Base-by-base conservation (phyloP, 768 basidiomycete genomes). In the Psilocybe subaeruginosa region DNA sequence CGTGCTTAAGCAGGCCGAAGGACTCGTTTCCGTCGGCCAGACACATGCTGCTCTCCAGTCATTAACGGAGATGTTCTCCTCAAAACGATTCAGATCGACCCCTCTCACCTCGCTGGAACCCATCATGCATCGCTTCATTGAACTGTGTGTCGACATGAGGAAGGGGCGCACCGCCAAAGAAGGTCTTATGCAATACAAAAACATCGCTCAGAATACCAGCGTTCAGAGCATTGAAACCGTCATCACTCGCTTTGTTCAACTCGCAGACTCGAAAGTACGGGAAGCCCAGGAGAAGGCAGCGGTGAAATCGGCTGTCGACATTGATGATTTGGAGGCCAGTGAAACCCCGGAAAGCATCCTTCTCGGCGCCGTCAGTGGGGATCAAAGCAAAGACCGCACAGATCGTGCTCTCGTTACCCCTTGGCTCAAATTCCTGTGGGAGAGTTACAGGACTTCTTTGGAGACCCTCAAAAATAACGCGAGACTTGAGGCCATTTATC, bases 391-490 rank as follows among this genome's bases (percentile, higher is more conserved):
- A 78, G 96, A 98, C 75, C 81, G 97, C 67, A 97, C 95, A 31
- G 96, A 99, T 76, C 80, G 97, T 49, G 92, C 95, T 6, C 84
- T 99, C 54, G 95, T 99, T 64, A 97, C 95, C 0, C 97, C 97
- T 0, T 97, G 95, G 90, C 90, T 99, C 71, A 95, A 96, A 72
- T 97, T 98, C 75, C 83, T 95, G n/a, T 99, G 96, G 95, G 97
- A 99, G 81, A 93, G 93, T 67, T 98, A 98, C 72, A 88, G 97
- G 59, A 97, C 94, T 17, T 94, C 92, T 1, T 80, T 99, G 45
- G 97, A 99, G 78, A 95, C 95, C 2, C 82, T 98, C 65, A 97
- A 98, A 73, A 97, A 97, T 73, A 98, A 97, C 70, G 92, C 94
- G 16, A 81, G 97, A 16, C 77, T 99, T 41, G 97, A 99, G 77